Evolutionary conservation across 495 filamentous ascomycete genomes (phyloP), one percentile per base, ranked within the genome.

Genomic region (Penicillium cinerascens): DNA sequence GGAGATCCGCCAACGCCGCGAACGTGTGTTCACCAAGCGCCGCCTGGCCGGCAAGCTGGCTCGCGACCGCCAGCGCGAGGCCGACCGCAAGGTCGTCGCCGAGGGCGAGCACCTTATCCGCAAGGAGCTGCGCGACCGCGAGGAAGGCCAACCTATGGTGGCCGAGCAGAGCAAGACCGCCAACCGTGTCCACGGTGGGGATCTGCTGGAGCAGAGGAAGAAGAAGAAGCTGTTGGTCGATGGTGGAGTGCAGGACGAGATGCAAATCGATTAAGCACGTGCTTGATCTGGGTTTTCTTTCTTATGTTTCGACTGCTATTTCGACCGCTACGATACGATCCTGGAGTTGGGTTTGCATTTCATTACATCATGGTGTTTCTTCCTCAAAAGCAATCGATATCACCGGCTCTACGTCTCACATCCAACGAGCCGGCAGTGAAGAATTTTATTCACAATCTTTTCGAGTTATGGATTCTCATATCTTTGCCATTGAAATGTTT

Each of bases 1-100:
- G 65, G 91, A 98, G 77, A 95, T 97, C 69, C 81, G 90, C 41
- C 69, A 78, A 44, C 81, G 84, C 63, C 80, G 93, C 61, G 92
- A 98, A 80, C 79, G 88, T 59, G 82, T 83, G 44, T 96, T 96
- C 76, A 95, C 95, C 77, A 92, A 88, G 81, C 84, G 87, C 55
- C 84, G 95, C 52, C 87, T 97, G 87, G 84, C 83, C 40, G 92
- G 93, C 63, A 95, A 93, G 69, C 83, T 87, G 69, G 87, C 86
- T 71, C 80, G 82, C 65, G 84, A 92, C 75, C 74, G 85, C 54
- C 65, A 71, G 61, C 70, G 69, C 67, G 87, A 84, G 63, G 77
- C 78, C 47, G 86, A 96, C 72, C 77, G 88, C 68, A 92, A 89
- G 78, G 78, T 97, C 53, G 92, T 98, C 49, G 87, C 84, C 57